Evolutionary conservation across 177 flowering plant species (phyloP).

Genomic region (Vitis hybrid): DNA sequence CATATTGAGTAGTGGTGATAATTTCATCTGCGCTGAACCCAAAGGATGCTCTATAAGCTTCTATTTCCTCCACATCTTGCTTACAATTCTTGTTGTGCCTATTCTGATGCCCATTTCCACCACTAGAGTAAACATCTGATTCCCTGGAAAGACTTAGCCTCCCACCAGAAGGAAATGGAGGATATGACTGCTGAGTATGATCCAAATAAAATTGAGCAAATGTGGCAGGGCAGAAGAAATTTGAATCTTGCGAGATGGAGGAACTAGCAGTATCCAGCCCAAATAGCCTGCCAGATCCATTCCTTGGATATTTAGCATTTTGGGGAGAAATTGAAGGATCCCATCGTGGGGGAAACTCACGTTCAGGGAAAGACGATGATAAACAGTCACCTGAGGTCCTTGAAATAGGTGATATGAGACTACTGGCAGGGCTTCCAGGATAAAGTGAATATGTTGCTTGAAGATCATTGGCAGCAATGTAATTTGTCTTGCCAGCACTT

Average conservation of each 20-base stretch:
- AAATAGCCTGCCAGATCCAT: slow-evolving; percentile 50
- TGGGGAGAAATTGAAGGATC: slow-evolving; percentile 49
- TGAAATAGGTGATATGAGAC: slow-evolving; percentile 73
- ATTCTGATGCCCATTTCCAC: slow-evolving; percentile 62
- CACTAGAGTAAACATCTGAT: slow-evolving; percentile 58
- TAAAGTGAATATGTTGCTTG: slow-evolving; percentile 80
- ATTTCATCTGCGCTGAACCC: slow-evolving; percentile 99
- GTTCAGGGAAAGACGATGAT: slow-evolving; percentile 63
- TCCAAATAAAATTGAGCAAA: slow-evolving; percentile 92
- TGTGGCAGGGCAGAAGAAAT: slow-evolving; percentile 95
- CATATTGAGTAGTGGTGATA: slow-evolving; percentile 71
- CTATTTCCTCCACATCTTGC: slow-evolving; percentile 86
- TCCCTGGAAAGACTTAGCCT: slow-evolving; percentile 84
- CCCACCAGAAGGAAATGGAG: slow-evolving; percentile 75
- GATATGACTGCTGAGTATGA: slow-evolving; percentile 45
- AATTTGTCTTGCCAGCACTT: slow-evolving; percentile 43
- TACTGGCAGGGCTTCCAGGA: slow-evolving; percentile 90
- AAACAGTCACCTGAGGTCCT: slow-evolving; percentile 61
- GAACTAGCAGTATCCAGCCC: slow-evolving; percentile 41
- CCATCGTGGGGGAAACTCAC: slow-evolving; percentile 62
- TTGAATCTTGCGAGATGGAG: slow-evolving; percentile 62
- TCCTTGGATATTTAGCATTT: slow-evolving; percentile 46
- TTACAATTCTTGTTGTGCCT: slow-evolving; percentile 55
- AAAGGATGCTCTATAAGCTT: slow-evolving; percentile 96
- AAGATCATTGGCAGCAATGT: slow-evolving; percentile 58